Base-by-base conservation (phyloP, 106 monocot genomes). In the Xerophyta viscosa region DNA sequence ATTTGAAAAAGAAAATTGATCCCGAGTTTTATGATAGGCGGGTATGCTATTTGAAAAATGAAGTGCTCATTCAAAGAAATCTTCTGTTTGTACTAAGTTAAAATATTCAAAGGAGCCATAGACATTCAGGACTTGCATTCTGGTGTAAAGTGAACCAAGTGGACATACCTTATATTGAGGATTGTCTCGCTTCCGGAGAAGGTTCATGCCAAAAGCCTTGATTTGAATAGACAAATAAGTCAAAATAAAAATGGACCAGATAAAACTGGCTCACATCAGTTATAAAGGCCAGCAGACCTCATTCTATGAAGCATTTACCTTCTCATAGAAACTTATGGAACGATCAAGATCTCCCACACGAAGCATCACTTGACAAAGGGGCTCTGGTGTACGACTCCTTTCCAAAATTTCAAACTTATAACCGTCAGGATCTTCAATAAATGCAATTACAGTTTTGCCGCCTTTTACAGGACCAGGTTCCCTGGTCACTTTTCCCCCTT, bases 191-290 rank as follows among this genome's bases (percentile, higher is more conserved):
- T 86, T 98, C 18, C 89, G 67, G 36, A 98, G 66, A 66, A 98
- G 82, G 50, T 98, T 74, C 98, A 98, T 90, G 13, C 98, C 98
- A 77, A 77, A 98, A 43, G 98, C 98, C 98, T 98, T 36, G 17
- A 6, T 37, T 21, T n/a, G n/a, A 20, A 37, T 14, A 14, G 4
- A 44, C 6, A 44, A 44, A 44, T 4, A 14, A 57, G 0, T 2
- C 6, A 57, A n/a, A n/a, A n/a, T n/a, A n/a, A n/a, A n/a, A n/a
- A n/a, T n/a, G n/a, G n/a, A n/a, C n/a, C n/a, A n/a, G n/a, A n/a
- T n/a, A n/a, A n/a, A n/a, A n/a, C n/a, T n/a, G n/a, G n/a, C n/a
- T n/a, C n/a, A n/a, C n/a, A n/a, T n/a, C n/a, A n/a, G n/a, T n/a
- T n/a, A n/a, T n/a, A n/a, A n/a, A n/a, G n/a, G n/a, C n/a, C n/a